phyloP scores from a whole-genome alignment of 2,329 filamentous ascomycete species.

The Cephalotrichum gorgonifer region DNA sequence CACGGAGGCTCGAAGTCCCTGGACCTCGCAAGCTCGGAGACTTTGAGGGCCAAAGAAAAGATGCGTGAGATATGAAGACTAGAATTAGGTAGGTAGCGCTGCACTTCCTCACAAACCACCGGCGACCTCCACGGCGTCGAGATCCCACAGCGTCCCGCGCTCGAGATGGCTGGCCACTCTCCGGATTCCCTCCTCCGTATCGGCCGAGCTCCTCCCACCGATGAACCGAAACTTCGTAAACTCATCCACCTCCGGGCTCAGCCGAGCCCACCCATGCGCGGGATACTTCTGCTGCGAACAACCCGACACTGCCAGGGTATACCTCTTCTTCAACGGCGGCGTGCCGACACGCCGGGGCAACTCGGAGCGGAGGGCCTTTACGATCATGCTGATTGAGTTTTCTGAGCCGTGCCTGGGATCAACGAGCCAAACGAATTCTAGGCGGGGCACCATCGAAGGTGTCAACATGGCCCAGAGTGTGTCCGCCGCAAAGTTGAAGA shows the following conservation, averaged over 20 bases:
- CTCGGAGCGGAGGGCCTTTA: slow-evolving; percentile 1
- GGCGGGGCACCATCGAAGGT: slow-evolving; percentile 22
- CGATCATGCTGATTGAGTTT: background rate
- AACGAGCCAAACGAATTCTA: slow-evolving; percentile 12
- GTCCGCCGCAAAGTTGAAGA: slow-evolving; percentile 28
- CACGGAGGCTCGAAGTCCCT: too few relatives aligned
- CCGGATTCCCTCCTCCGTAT: background rate
- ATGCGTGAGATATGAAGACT: too few relatives aligned
- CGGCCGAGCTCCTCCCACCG: background rate
- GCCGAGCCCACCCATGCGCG: background rate
- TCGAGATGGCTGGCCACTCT: background rate
- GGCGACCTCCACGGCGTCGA: background rate
- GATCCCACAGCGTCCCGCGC: slow-evolving; percentile 1
- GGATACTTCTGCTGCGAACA: background rate
- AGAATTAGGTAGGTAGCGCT: too few relatives aligned
- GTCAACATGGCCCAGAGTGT: slow-evolving; percentile 27
- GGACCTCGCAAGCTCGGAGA: too few relatives aligned
- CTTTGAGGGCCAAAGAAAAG: too few relatives aligned
- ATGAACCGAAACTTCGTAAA: slow-evolving; percentile 1
- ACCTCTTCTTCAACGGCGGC: background rate
- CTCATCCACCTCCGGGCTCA: background rate
- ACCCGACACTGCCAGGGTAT: background rate
- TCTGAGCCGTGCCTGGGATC: background rate
- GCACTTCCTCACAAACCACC: too few relatives aligned
- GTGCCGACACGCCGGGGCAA: background rate